Conservation (phyloP, 306 rosid species). For the Trichosanthes truncata region DNA sequence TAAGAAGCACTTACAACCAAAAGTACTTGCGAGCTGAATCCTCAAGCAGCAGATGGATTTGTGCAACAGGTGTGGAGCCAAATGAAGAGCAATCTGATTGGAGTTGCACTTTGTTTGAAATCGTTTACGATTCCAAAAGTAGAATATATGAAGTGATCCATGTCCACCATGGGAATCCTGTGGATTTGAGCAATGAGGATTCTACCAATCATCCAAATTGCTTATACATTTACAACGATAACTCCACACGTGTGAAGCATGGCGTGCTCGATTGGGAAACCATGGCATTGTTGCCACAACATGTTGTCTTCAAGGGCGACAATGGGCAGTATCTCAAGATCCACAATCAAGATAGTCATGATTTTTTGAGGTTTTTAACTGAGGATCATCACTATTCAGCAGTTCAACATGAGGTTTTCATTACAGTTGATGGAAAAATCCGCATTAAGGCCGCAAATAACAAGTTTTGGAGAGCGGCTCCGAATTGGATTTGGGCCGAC, state of each 20-base stretch:
- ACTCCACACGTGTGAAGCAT: background rate
- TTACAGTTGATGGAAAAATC: background rate
- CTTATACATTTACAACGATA: background rate
- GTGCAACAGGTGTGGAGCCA: background rate
- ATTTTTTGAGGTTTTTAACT: background rate
- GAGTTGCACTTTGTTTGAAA: constrained; percentile 8
- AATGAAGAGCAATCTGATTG: background rate
- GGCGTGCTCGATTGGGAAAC: background rate
- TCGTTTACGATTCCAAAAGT: background rate
- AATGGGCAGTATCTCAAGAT: background rate
- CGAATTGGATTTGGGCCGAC: background rate
- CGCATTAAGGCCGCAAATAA: background rate
- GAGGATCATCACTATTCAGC: background rate
- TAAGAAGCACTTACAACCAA: constrained; percentile 11
- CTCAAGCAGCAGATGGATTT: background rate
- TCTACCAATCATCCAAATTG: background rate
- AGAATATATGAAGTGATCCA: background rate
- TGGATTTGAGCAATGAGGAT: background rate
- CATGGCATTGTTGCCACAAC: constrained; percentile 1
- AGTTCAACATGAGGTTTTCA: background rate
- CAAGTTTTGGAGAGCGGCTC: background rate
- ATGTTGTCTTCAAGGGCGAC: background rate
- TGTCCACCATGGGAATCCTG: background rate
- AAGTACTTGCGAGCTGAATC: background rate
- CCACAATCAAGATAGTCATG: background rate